Evolutionary conservation across 208 protist genomes (phyloP), one percentile per base, ranked within the genome.

Genomic region (Trypanosomatidae sp.): DNA sequence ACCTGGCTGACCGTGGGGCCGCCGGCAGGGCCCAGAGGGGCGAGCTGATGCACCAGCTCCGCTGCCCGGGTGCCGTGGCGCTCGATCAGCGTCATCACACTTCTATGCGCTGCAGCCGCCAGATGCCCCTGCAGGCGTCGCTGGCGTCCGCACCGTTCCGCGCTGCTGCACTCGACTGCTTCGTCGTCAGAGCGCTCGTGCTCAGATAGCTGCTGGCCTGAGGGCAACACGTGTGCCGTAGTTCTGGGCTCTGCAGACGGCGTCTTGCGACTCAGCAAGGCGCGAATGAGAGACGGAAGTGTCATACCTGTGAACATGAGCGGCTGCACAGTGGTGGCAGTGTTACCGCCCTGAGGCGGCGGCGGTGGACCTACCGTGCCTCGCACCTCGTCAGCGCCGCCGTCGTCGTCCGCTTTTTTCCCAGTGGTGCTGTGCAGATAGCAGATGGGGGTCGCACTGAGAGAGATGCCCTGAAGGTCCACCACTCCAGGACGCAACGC

Each of bases 391-490:
- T 62, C 33, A 30, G 62, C 30, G 13, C 19, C 41, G 19, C 44
- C 68, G 28, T 58, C 39, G 41, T 59, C 66, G 25, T 36, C 50
- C 43, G 39, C 66, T 13, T 9, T 22, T 39, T 72, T 64, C 9
- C 1, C 47, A 5, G 56, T 33, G 22, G 67, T 62, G 66, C 52
- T 55, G 49, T 62, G 76, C 47, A 81, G 55, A 53, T 77, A 85
- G 73, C 74, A 71, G 46, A 79, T 74, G 43, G 90, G 75, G 7
- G 80, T 71, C 3, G 83, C 90, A 15, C 47, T 74, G n/a, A 94
- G 77, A 22, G 80, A 60, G 73, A 94, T 85, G 69, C 70, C 67
- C 64, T 93, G 91, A 62, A 87, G 92, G 62, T 95, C 75, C 22
- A 88, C 85, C 25, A 95, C n/a, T 41, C 91, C 88, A 25, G 87